Conservation (phyloP, 2,329 filamentous ascomycete genomes). For the Trichoderma breve region DNA sequence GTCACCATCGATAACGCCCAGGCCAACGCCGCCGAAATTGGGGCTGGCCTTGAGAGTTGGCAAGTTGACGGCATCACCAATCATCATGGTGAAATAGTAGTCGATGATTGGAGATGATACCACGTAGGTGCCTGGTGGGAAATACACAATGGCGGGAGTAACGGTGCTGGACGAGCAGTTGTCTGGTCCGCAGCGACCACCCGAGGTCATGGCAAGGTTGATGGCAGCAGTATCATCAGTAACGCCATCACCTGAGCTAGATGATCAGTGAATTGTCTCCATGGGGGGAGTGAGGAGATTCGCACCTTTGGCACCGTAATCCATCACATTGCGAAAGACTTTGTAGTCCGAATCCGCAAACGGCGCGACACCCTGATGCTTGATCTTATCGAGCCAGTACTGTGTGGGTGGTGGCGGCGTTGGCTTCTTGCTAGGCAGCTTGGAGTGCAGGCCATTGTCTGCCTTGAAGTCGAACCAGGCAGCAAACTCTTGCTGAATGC, state of each 20-base stretch:
- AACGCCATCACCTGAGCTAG: not conserved
- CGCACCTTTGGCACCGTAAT: not conserved
- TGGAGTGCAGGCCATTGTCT: not conserved
- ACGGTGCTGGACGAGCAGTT: constrained; percentile 26
- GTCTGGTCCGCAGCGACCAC: constrained; percentile 8
- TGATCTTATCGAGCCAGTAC: not conserved
- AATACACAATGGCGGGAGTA: constrained; percentile 39
- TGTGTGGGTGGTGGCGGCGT: not conserved
- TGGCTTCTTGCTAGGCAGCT: not conserved
- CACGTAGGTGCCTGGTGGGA: constrained; percentile 59
- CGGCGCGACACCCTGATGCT: not conserved
- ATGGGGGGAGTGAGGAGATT: too few relatives aligned
- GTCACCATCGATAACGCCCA: not conserved
- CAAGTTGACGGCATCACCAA: constrained; percentile 19
- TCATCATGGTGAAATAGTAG: constrained; percentile 48
- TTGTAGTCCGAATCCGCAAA: constrained; percentile 22
- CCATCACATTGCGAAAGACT: constrained; percentile 29
- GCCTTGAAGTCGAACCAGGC: not conserved
- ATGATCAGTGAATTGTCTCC: not conserved
- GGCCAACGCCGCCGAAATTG: constrained; percentile 25
- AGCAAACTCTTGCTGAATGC: not conserved
- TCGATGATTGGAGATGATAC: constrained; percentile 48
- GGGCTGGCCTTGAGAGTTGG: not conserved
- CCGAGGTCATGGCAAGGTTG: constrained; percentile 34
- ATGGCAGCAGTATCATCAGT: constrained; percentile 39